Evolutionary conservation across 129 eudicot species (phyloP).

Genomic region (Solidago caesia): DNA sequence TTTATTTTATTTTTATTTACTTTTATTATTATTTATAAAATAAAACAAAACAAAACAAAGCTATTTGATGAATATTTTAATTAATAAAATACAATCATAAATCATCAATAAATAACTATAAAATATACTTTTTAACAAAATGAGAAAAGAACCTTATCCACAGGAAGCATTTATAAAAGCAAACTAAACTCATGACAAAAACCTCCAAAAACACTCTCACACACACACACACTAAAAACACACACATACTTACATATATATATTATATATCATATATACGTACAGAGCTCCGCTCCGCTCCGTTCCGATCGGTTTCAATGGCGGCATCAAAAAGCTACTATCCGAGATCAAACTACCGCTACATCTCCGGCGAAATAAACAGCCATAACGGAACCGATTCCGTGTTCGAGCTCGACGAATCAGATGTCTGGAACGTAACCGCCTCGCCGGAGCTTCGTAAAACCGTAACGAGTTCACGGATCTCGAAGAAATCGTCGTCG

Average conservation of each 20-base stretch:
- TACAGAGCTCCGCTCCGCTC: background rate
- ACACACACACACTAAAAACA: conserved; percentile 18
- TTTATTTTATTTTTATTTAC: too few relatives aligned
- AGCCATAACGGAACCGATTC: background rate
- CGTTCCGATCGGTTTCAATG: conserved; percentile 27
- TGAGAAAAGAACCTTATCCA: conserved; percentile 13
- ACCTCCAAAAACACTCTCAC: conserved; percentile 10
- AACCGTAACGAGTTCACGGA: conserved; percentile 32
- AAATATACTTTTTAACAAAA: too few relatives aligned
- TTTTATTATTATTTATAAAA: too few relatives aligned
- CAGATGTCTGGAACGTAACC: conserved; percentile 20
- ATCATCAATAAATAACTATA: background rate
- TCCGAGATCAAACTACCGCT: conserved; percentile 55
- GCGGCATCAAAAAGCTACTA: conserved; percentile 70
- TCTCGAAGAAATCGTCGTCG: conserved; percentile 19
- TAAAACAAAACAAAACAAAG: too few relatives aligned
- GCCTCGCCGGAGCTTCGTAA: conserved; percentile 57
- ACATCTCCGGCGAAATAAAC: conserved; percentile 33
- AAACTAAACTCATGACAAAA: conserved; percentile 17
- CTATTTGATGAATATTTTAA: too few relatives aligned
- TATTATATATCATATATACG: background rate
- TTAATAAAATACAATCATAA: too few relatives aligned
- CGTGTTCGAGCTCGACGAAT: too few relatives aligned
- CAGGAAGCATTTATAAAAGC: conserved; percentile 35
- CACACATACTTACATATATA: conserved; percentile 1